phyloP scores from a whole-genome alignment of 2,329 filamentous ascomycete species.

The Didymella exigua region DNA sequence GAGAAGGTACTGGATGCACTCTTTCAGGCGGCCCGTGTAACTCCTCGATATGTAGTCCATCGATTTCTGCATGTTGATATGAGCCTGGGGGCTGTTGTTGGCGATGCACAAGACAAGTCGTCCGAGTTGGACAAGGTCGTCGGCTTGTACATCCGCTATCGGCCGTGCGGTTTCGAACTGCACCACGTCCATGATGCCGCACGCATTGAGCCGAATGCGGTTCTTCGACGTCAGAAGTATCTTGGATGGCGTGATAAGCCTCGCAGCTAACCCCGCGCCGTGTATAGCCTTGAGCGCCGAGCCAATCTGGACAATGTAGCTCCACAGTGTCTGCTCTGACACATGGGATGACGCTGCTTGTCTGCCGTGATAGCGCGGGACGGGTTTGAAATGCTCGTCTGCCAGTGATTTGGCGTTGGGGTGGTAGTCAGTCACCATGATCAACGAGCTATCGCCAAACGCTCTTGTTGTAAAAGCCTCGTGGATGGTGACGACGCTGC shows the following conservation, averaged over 20 bases:
- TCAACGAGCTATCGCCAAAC: slow-evolving; percentile 92
- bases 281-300: slow-evolving; percentile 89
- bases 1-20: slow-evolving; percentile 82
- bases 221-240: slow-evolving; percentile 90
- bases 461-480: slow-evolving; percentile 92
- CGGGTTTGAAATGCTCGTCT: slow-evolving; percentile 72
- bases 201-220: slow-evolving; percentile 84
- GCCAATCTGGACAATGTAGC: slow-evolving; percentile 88
- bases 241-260: slow-evolving; percentile 85
- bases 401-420: slow-evolving; percentile 87
- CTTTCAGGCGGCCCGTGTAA: slow-evolving; percentile 79
- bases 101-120: slow-evolving; percentile 82
- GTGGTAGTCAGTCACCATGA: slow-evolving; percentile 93
- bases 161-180: slow-evolving; percentile 75
- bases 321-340: slow-evolving; percentile 81
- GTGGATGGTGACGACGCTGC: slow-evolving; percentile 81
- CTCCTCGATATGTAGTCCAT: slow-evolving; percentile 77
- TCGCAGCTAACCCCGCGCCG: slow-evolving; percentile 76
- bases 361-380: slow-evolving; percentile 48
- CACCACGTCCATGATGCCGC: slow-evolving; percentile 86
- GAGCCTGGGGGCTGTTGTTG: slow-evolving; percentile 65
- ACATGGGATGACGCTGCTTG: slow-evolving; percentile 46
- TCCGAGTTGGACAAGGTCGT: slow-evolving; percentile 85
- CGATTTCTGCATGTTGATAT: slow-evolving; percentile 69
- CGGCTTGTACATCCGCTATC: slow-evolving; percentile 78